Percentiles rank a stretch among this genome's conserved stretches.
Conservation (phyloP, 768 basidiomycete genomes). For the Porpolomopsis calyptriformis region DNA sequence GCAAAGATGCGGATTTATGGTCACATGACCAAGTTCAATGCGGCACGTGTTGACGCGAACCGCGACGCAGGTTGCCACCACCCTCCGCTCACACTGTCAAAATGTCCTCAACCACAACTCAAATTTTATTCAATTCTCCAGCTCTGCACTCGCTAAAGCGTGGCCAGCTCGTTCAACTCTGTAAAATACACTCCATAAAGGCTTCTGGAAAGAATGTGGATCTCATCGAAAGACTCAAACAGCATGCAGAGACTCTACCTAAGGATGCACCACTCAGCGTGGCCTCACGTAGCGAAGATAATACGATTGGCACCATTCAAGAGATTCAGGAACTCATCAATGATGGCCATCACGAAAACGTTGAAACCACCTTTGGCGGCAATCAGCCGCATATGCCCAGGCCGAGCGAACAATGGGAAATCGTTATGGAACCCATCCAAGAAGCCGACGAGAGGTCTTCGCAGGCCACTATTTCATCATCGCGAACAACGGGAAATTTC, state of each 20-base stretch:
- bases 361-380: conserved; percentile 1
- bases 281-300: conserved; percentile 39
- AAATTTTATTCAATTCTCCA: conserved; percentile 78
- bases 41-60: neutral
- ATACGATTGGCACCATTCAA: conserved; percentile 17
- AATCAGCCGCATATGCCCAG: conserved; percentile 34
- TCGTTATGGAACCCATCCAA: conserved; percentile 75
- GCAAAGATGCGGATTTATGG: no score
- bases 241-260: conserved; percentile 56
- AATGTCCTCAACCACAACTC: conserved; percentile 45
- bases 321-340: conserved; percentile 17
- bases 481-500: conserved; percentile 18
- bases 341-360: conserved; percentile 9
- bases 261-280: conserved; percentile 45
- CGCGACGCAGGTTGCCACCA: no score
- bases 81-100: neutral
- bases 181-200: conserved; percentile 74
- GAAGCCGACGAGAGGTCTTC: conserved; percentile 52
- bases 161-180: conserved; percentile 74
- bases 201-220: conserved; percentile 73
- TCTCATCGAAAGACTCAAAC: conserved; percentile 56
- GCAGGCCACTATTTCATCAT: conserved; percentile 38
- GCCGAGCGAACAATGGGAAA: conserved; percentile 75
- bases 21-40: no score
- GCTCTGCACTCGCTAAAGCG: conserved; percentile 77